Evolutionary conservation across 2,329 filamentous ascomycete genomes (phyloP).

Genomic region (Aspergillus spinulosporus): DNA sequence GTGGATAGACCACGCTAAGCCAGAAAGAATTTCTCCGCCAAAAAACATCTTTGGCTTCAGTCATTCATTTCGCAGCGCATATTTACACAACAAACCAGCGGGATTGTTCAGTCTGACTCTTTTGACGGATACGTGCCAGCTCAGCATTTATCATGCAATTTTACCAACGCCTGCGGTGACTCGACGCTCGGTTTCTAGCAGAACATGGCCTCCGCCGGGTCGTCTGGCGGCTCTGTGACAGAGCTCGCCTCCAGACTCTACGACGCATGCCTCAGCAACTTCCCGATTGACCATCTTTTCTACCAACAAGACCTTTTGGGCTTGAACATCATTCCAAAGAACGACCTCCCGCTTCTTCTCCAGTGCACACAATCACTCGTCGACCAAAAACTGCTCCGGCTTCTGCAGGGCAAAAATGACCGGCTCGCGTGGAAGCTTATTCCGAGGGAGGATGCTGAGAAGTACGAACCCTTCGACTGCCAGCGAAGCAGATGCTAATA

Average conservation of each 20-base stretch:
- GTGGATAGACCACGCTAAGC: conserved; percentile 25
- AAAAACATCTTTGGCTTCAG: conserved; percentile 27
- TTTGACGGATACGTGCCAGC: neutral
- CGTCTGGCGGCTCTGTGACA: conserved; percentile 29
- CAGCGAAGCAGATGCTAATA: conserved; percentile 13
- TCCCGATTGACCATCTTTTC: conserved; percentile 46
- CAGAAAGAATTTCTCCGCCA: conserved; percentile 25
- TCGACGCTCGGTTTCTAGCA: conserved; percentile 23
- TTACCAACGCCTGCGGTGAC: conserved; percentile 34
- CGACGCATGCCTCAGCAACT: conserved; percentile 44
- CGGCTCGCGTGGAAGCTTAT: conserved; percentile 51
- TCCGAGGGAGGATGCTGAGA: conserved; percentile 50
- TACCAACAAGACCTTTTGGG: conserved; percentile 49
- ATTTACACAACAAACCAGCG: neutral
- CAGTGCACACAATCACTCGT: conserved; percentile 48
- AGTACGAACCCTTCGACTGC: conserved; percentile 34
- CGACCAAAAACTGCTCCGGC: conserved; percentile 48
- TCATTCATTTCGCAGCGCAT: neutral
- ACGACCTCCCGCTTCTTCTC: conserved; percentile 45
- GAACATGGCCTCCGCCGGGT: conserved; percentile 38
- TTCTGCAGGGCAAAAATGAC: conserved; percentile 46
- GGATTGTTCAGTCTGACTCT: no score
- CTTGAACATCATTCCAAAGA: conserved; percentile 46
- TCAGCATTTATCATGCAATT: conserved; percentile 30
- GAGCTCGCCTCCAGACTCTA: conserved; percentile 49